Conservation (phyloP, 2,329 filamentous ascomycete species). For the Microcera coccophila region DNA sequence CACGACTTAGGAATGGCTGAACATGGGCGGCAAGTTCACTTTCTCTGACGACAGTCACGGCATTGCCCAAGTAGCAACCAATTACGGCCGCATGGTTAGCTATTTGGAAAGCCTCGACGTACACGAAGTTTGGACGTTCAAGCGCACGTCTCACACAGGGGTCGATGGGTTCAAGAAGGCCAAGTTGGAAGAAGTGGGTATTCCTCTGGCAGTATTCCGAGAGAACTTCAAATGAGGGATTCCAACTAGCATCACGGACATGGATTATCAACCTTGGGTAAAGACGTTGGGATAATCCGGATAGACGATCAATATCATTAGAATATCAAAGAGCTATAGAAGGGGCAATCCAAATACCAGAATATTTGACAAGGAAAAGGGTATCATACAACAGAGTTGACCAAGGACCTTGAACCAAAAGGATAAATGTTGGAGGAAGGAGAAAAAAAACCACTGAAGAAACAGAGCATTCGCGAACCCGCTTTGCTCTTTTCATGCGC, state of each 20-base stretch:
- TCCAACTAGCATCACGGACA: not conserved
- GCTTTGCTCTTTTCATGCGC: too few species aligned
- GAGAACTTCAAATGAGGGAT: slow-evolving; percentile 21
- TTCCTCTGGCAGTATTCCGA: slow-evolving; percentile 41
- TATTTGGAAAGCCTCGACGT: slow-evolving; percentile 68
- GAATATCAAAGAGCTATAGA: not conserved
- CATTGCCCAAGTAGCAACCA: slow-evolving; percentile 79
- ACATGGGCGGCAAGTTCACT: slow-evolving; percentile 74
- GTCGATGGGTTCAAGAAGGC: slow-evolving; percentile 30
- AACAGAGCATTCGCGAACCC: too few species aligned
- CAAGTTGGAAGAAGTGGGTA: slow-evolving; percentile 40
- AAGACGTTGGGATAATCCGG: not conserved
- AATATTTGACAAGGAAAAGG: slow-evolving; percentile 10
- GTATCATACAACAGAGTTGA: slow-evolving; percentile 22
- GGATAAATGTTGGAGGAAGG: too few species aligned
- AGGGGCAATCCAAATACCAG: not conserved
- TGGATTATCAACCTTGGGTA: not conserved
- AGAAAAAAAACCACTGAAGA: too few species aligned
- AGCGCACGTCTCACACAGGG: slow-evolving; percentile 34
- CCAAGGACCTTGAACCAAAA: slow-evolving; percentile 15
- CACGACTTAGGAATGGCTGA: slow-evolving; percentile 59
- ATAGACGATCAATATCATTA: not conserved
- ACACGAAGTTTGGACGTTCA: slow-evolving; percentile 55
- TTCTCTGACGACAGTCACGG: slow-evolving; percentile 95
- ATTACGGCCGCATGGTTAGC: slow-evolving; percentile 67